Conservation (phyloP, 805 yeast species). For the Tetrapisispora nanseiensis region DNA sequence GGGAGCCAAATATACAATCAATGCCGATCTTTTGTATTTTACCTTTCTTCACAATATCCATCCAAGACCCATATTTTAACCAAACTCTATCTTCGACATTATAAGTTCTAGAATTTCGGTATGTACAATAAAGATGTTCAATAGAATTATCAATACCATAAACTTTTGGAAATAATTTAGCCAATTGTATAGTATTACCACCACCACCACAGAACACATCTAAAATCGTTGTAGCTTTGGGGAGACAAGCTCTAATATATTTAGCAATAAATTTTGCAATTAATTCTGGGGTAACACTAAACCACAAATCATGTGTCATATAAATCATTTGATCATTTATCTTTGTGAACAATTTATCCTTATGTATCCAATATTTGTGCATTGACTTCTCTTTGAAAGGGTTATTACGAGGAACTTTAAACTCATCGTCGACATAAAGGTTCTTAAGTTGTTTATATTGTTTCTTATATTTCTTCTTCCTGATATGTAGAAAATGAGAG, state of each 20-base stretch:
- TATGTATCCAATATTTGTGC: conserved; percentile 48
- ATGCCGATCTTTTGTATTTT: conserved; percentile 14
- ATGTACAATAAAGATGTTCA: conserved; percentile 55
- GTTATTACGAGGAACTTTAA: neutral
- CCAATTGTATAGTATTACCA: conserved; percentile 74
- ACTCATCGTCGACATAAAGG: neutral
- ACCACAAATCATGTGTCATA: conserved; percentile 72
- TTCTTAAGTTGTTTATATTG: conserved; percentile 6
- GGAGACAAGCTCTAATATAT: conserved; percentile 42
- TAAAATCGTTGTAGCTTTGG: conserved; percentile 37
- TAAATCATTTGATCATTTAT: conserved; percentile 55
- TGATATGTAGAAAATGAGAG: conserved; percentile 14
- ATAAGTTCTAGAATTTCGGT: conserved; percentile 57
- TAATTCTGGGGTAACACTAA: conserved; percentile 76
- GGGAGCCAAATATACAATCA: conserved; percentile 55
- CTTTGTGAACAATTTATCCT: conserved; percentile 51
- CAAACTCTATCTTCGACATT: conserved; percentile 44
- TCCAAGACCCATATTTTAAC: conserved; percentile 40
- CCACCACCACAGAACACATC: conserved; percentile 87
- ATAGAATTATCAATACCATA: conserved; percentile 55
- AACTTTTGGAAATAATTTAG: conserved; percentile 43
- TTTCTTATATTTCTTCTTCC: conserved; percentile 13
- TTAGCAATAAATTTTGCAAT: conserved; percentile 54
- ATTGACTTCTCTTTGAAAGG: neutral
- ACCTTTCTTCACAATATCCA: conserved; percentile 13